Evolutionary conservation across 371 early-diverging fungal genomes (phyloP), one percentile per base, ranked within the genome.

Genomic region (Zancudomyces culisetae): DNA sequence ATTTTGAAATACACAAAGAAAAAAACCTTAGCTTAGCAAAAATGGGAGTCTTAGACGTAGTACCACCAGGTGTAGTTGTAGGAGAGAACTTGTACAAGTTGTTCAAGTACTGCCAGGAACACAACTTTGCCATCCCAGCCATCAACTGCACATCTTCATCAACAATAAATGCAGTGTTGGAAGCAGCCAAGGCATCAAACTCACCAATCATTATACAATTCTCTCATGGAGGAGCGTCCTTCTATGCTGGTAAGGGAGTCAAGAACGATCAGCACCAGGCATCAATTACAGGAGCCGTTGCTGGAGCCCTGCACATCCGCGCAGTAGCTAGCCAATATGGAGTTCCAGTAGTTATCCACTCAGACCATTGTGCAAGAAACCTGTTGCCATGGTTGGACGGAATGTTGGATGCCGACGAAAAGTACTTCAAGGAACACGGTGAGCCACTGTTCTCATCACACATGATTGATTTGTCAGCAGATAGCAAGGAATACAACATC

Each of bases 321-420:
- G 50, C 71, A 24, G 85, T 90, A 49, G 88, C 90, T 59, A 80
- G 78, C 68, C 78, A 81, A 47, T 90, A 90, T 55, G 90, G 89
- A 55, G 74, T 89, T 55, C 90, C 90, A 51, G 88, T 89, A 46
- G 66, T 82, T 40, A 58, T 87, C 55, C 90, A 90, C 79, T 81
- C 84, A 59, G 90, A 90, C 64, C 90, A 90, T 77, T 90, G 90
- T 72, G 90, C 88, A 67, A 82, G 83, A 74, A 87, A 87, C 76
- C 81, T 90, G 53, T 72, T 90, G 47, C 86, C 87, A 27, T 90
- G 90, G 90, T 85, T 90, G 67, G 90, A 90, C 59, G 90, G 83
- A 54, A 90, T 90, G 90, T 72, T 90, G 54, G 77, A 64, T 39
- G 90, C 90, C 50, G 90, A 90, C 64, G 89, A 89, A 63, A 78